Evolutionary conservation across 306 rosid genomes (phyloP), one percentile per base, ranked within the genome.

Genomic region (Casuarina glauca): DNA sequence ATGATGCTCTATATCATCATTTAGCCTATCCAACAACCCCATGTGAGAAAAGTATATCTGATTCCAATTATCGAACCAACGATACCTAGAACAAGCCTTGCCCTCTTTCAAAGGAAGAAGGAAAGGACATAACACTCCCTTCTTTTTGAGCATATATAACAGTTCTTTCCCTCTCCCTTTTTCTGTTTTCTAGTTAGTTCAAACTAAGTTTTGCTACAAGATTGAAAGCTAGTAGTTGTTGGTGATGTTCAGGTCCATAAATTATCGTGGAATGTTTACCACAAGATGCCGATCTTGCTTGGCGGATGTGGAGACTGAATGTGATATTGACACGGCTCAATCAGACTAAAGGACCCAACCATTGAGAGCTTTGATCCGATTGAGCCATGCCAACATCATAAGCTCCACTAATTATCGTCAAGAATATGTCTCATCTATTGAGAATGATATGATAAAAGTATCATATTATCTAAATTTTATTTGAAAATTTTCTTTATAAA

Each of bases 291-390:
- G 32, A 26, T 26, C 32, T 26, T 26, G 32, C 32, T 26, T 26
- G 32, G 32, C 32, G 32, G 63, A 57, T 57, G 10, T 7, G 20
- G 63, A 57, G 63, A 26, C 3, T 58, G 6, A 58, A 58, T 26
- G 68, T 41, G 89, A 87, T 87, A 87, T 87, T 87, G 90, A 88
- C 90, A 79, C 90, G 88, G 90, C 90, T 87, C 90, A 87, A 87
- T 87, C 90, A 84, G 69, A 87, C 70, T 17, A 82, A 87, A 87
- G 67, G 83, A 82, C 86, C 81, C 84, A 61, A 79, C 10, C 41
- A 69, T n/a, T 55, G 82, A 46, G 88, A 87, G 86, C 80, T 87
- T 82, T 84, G 75, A 84, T 87, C 82, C 79, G 86, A 87, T 84
- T 87, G 88, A 87, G 54, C 83, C 85, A 45, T 79, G 77, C 90